Base-by-base conservation (phyloP, 352 stramenopile species). In the Pythium vanterpoolii region DNA sequence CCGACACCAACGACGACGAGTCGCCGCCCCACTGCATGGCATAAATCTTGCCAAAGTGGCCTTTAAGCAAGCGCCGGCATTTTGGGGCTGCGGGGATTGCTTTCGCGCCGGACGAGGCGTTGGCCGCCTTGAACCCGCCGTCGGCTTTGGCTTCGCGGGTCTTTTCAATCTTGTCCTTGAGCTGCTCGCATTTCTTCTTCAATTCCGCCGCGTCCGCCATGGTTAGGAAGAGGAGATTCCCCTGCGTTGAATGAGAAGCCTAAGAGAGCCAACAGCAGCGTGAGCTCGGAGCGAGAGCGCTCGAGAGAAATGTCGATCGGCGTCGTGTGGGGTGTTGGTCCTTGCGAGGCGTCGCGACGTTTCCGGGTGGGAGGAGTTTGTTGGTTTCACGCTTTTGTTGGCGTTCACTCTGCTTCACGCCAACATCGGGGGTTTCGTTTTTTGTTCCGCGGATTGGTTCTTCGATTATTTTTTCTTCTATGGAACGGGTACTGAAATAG, bases 21-120 rank as follows among this genome's bases (percentile, higher is more conserved):
- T 98, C 93, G 28, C 93, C 86, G 39, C 92, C 89, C 97, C 97
- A 99, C 71, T 99, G 96, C 90, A 99, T 96, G 54, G 97, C 94
- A 72, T 99, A 99, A 57, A 99, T 97, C 79, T 99, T 99, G 66
- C 97, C 97, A 74, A 99, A 99, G 69, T 99, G 97, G 48, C 97
- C 97, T 72, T 99, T 99, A 27, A 99, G 81, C 52, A 98, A 79
- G 11, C 97, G 83, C 46, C 96, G 81, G 56, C 90, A 90, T 70
- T 98, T 98, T 16, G 91, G 91, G 11, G 87, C 76, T 2, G 90
- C 80, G 8, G 83, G 90, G 43, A 93, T 86, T 19, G 77, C 5
- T 70, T 95, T 95, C 67, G 81, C 83, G 33, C 83, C 73, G 26
- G 76, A 59, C 36, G 66, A 79, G 23, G 68, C 64, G 52, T 86